Evolutionary conservation across 129 eudicot species (phyloP), one percentile per base, ranked within the genome.

Genomic region (Pittosporum tobira): DNA sequence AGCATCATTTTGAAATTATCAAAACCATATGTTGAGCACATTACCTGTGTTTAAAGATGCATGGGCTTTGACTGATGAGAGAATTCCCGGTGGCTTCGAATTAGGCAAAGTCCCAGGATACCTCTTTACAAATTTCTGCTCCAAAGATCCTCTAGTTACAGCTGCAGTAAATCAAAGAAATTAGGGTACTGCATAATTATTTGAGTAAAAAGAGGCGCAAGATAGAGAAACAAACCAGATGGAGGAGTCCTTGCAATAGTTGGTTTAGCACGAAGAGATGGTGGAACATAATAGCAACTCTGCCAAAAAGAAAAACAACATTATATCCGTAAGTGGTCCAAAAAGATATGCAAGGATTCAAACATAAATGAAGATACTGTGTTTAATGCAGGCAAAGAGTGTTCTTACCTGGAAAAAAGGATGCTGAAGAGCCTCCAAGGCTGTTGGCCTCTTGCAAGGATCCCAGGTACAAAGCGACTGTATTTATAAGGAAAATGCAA

Each of bases 401-500:
- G 16, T 47, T 38, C 16, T 15, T 57, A 91, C 98, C 98, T 91
- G 89, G 73, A 91, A 91, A 75, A 91, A 91, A 58, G 95, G 94
- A 74, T 93, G 99, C 63, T 87, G 99, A 79, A 93, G 94, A 57
- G 77, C 96, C 71, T 93, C 99, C 20, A 57, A 55, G 43, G 96
- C 99, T 37, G 96, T 81, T 43, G 96, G 99, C 78, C 99, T 81
- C 82, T 77, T 87, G 71, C 81, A 62, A 36, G 99, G 99, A 79
- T 93, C 88, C 99, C 99, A 93, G 3, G 88, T 79, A 67, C 99
- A 93, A 52, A 93, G 99, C 25, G 84, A 79, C 99, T 93, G 40
- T 44, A 68, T 25, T 25, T 48, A 55, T 62, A 46, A 27, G 43
- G 12, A 38, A 64, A 51, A 6, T 3, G 24, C 23, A 54, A 62